Conservation (phyloP, 139 green algal genomes). For the Haematococcus sp. region DNA sequence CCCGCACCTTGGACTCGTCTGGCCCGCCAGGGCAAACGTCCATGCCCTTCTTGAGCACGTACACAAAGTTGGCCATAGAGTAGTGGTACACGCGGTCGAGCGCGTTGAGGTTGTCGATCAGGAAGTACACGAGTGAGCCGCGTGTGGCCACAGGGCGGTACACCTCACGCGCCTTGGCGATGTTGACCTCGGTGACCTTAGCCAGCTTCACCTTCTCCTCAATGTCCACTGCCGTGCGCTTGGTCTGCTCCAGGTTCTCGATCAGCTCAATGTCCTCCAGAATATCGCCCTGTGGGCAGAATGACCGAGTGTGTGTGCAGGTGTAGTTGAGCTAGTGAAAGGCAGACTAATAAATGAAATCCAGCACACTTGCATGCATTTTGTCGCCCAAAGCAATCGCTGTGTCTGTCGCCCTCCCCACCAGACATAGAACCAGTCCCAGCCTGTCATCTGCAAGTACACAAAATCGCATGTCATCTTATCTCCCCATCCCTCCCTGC, state of each 20-base stretch:
- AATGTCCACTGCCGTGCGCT: slow-evolving; percentile 81
- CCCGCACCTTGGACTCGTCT: slow-evolving; percentile 48
- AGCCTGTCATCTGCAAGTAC: too few relatives aligned
- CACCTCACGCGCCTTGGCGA: slow-evolving; percentile 74
- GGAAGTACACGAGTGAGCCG: slow-evolving; percentile 86
- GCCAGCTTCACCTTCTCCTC: slow-evolving; percentile 79
- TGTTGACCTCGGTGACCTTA: slow-evolving; percentile 68
- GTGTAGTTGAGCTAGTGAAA: too few relatives aligned
- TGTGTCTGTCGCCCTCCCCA: too few relatives aligned
- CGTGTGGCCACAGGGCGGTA: slow-evolving; percentile 80
- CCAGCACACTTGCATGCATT: too few relatives aligned
- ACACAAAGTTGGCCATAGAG: slow-evolving; percentile 91
- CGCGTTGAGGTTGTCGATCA: slow-evolving; percentile 82
- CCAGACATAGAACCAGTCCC: too few relatives aligned
- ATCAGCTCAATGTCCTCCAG: slow-evolving; percentile 90
- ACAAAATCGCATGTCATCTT: too few relatives aligned
- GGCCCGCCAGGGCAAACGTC: slow-evolving; percentile 60
- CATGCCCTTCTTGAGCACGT: slow-evolving; percentile 83
- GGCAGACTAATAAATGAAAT: too few relatives aligned
- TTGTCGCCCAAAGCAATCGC: too few relatives aligned
- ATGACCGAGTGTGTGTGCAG: too few relatives aligned
- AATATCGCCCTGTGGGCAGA: slow-evolving; percentile 76
- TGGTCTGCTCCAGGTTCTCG: slow-evolving; percentile 90
- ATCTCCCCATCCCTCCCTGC: too few relatives aligned
- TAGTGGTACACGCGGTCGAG: slow-evolving; percentile 91